Base-by-base conservation (phyloP, 129 eudicot species). In the Cynara cardunculus region DNA sequence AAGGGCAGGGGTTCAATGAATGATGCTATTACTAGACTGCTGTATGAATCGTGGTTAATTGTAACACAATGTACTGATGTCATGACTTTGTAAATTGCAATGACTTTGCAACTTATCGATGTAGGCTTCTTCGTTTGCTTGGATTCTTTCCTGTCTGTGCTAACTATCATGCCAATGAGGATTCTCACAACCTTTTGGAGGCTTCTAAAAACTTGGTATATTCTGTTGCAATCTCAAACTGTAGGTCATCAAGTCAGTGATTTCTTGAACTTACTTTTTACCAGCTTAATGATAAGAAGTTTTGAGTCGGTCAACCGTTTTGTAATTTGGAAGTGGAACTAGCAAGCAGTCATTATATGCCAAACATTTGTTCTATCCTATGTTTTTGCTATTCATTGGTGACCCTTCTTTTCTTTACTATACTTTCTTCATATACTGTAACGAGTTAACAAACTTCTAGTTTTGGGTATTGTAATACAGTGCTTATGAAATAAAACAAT, bases 141-240 rank as follows among this genome's bases (percentile, higher is more conserved):
- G 85, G 96, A 95, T 85, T 90, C 99, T 9, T 95, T 92, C 84
- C 83, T 95, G 25, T 92, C 99, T 73, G 67, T 95, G 81, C 85
- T 95, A 37, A 95, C 99, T 65, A 89, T 95, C 88, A 95, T 95
- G 96, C 99, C 99, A 53, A 78, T 90, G 64, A 86, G 99, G 78
- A 85, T 92, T 61, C 28, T 86, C 82, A 71, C 89, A 81, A 90
- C 85, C 14, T 78, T 78, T 25, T 92, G 94, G 91, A 89, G 87
- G 87, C 82, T 85, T 85, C 73, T 92, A 73, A 90, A 72, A 82
- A 68, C 86, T 80, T 87, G 99, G 99, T 95, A 76, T 74, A 83
- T 83, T 34, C 73, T 19, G 14, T 35, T 80, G 61, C 61, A 76
- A n/a, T 80, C 79, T 41, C 67, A 49, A 49, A 49, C 21, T 49